Evolutionary conservation across 306 rosid species (phyloP), one percentile per base, ranked within the genome.

Genomic region (Sesbania bispinosa): DNA sequence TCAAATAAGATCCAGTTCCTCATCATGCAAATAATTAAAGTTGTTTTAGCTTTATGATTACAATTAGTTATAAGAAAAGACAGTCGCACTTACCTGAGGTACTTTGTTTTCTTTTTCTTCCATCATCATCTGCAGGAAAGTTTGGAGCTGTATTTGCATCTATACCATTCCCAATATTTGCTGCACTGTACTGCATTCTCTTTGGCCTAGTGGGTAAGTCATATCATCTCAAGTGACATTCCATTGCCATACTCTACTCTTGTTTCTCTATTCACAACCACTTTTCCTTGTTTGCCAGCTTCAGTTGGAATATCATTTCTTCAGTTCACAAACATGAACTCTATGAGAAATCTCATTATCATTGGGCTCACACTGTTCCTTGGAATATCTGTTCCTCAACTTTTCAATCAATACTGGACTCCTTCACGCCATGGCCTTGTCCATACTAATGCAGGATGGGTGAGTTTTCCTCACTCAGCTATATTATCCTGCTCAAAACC

Each of bases 71-170:
- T 21, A 19, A 55, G 11, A 20, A 7, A 67, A 32, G 6, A 76
- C 8, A 52, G 6, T 65, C 42, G 43, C 75, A 33, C 42, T 48
- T 30, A 3, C 24, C 18, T 52, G 23, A 45, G 8, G 7, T 30
- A n/a, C 55, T 50, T 18, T 26, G 14, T 32, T 54, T 60, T 18
- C 21, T 59, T 62, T 51, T 72, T 53, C 23, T 53, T 65, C 35
- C 21, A 47, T 20, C n/a, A n/a, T n/a, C 42, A 38, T 65, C 15
- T 77, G 54, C 85, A 94, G 98, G 98, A 33, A 90, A 94, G 71
- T 94, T 94, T 73, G 98, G 98, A 35, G 98, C 98, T 58, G 94
- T 94, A 60, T 94, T 94, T 85, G 98, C 98, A 60, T 94, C 98
- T 5, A 94, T 94, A 81, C 98, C 97, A 24, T 78, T 86, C 82